Evolutionary conservation across 2,329 filamentous ascomycete species (phyloP), one percentile per base, ranked within the genome.

Genomic region (Talaromyces sp.): DNA sequence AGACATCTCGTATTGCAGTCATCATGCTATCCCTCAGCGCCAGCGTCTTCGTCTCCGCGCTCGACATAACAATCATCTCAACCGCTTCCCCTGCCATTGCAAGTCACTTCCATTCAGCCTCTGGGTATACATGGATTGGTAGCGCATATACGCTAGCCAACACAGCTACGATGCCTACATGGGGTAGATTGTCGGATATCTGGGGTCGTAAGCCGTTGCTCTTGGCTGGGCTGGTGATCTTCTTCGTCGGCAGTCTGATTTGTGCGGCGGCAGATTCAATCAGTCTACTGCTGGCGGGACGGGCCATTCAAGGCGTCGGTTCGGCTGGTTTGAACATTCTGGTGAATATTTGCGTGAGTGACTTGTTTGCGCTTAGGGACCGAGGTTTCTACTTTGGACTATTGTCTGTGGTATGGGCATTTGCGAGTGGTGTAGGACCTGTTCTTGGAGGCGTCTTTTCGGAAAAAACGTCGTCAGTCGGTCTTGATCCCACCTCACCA

Each of bases 151-250:
- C 83, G 1, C 78, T 85, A 22, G 80, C 79, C 47, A 80, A 79
- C 66, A 76, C 82, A 3, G 82, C 82, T 0, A 76, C 65, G 0
- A 67, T 61, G 3, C 70, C 73, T 13, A 62, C 72, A 39, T 70
- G 68, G 68, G 68, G 68, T 16, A 67, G 60, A 35, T 73, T 87
- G 41, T 82, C 81, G 1, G 85, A 87, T 67, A 86, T 87, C 39
- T 87, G 82, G 81, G 85, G 85, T 3, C 80, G 85, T 7, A 86
- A 86, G 69, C 81, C 82, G 0, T 78, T 86, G 35, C 68, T 87
- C 3, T 72, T 87, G 1, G 69, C 78, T 1, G 81, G 83, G 1
- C 77, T 81, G 3, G 76, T 68, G 31, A 74, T 85, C 3, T 87
- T 87, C 73, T 83, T 85, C 70, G 67, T 79, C 1, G 85, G 84